Evolutionary conservation across 1,139 yeast species (phyloP), one percentile per base, ranked within the genome.

Genomic region (Nakaseomyces uthaithaninus): DNA sequence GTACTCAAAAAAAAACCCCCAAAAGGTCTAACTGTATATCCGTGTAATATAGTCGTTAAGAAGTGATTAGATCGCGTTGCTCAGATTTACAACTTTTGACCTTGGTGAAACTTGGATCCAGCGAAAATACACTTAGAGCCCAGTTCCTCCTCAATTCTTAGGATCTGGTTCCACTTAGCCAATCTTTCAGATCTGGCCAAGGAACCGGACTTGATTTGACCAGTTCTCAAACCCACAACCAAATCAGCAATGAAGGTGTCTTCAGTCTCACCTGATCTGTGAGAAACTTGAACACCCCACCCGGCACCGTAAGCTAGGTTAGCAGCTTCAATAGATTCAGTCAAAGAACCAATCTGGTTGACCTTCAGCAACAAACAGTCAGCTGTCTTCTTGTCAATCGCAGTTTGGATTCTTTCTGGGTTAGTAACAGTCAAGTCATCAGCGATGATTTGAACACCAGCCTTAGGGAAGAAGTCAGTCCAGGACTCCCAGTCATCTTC

Each of bases 401-500:
- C 97, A 57, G 83, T 81, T 71, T 78, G 75, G 67, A 89, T 86
- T 75, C 94, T 85, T 55, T 68, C 55, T 68, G 95, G 95, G 87
- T 89, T 89, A 68, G 97, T 87, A 61, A 87, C 96, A 54, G 96
- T 87, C 74, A 89, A 80, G 71, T 89, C 97, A 68, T 89, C 97
- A 70, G 84, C 95, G 59, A 89, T 95, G 61, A 87, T 75, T 74
- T 86, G 96, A 64, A 82, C 69, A 67, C 73, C 75, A 56, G 76
- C 80, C 57, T 77, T 78, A 67, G 73, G 69, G 77, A 68, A 80
- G 75, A 85, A 85, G 71, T 79, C 83, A 53, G 76, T 68, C 97
- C 97, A 89, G 60, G 96, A 85, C 50, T 79, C 94, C 96, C 96
- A 89, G 77, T 89, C 97, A 68, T 85, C 95, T 78, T 89, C 96